A percentile compares a stretch with the other conserved stretches of the same genome.
These are phyloP conservation scores for Yarrowia sp. DNA, from an alignment of 805 yeast species.

Conservation along the genomic window DNA sequence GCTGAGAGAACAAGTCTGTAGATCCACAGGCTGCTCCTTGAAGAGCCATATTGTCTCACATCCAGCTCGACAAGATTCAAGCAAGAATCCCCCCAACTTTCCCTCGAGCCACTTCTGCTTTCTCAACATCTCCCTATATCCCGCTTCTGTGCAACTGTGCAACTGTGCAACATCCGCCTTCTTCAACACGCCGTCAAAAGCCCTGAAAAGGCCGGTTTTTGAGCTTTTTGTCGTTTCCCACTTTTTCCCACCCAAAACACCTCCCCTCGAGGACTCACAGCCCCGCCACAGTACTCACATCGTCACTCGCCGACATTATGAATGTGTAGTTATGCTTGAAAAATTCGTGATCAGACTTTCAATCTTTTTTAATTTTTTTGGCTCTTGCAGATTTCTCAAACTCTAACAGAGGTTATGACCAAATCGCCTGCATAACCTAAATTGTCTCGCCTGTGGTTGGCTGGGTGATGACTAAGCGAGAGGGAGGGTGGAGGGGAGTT, in stretches of 20 bases:
- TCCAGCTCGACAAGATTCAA: too few relatives aligned
- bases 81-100: too few relatives aligned
- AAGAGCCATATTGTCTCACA: too few relatives aligned
- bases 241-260: neutral
- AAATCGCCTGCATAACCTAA: neutral
- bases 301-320: slow-evolving; percentile 24
- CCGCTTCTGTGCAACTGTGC: too few relatives aligned
- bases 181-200: too few relatives aligned
- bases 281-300: neutral
- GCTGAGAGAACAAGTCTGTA: too few relatives aligned
- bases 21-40: too few relatives aligned
- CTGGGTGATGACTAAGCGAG: neutral
- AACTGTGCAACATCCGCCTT: too few relatives aligned
- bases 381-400: slow-evolving; percentile 21
- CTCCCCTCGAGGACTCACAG: neutral
- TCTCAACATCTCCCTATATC: too few relatives aligned
- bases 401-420: neutral
- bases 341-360: slow-evolving; percentile 13
- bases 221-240: neutral
- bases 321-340: slow-evolving; percentile 19
- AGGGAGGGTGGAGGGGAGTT: too few relatives aligned
- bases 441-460: neutral
- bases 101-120: too few relatives aligned
- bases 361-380: slow-evolving; percentile 7
- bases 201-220: neutral